These are phyloP conservation scores for Albizia julibrissin DNA, from an alignment of 306 rosid species.

Conservation along the genomic window DNA sequence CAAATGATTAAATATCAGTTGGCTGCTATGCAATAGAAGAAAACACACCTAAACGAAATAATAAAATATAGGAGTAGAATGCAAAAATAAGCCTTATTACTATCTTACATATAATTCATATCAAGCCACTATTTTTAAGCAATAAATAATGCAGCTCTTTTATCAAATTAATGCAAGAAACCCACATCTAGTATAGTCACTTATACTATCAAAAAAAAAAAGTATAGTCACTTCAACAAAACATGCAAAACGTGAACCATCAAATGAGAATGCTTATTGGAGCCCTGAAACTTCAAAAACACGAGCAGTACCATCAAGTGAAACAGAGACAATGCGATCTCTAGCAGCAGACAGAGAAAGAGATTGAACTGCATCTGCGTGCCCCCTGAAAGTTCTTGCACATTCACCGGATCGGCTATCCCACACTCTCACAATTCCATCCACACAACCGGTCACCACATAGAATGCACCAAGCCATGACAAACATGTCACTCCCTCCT, in stretches of 20 bases:
- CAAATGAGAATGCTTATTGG: constrained; percentile 27
- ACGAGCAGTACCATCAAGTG: constrained; percentile 74
- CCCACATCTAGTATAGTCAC: background rate
- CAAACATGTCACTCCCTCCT: constrained; percentile 85
- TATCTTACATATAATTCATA: too few species aligned
- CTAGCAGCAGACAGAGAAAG: constrained; percentile 62
- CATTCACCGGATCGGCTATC: constrained; percentile 84
- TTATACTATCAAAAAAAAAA: too few species aligned
- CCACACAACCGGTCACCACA: constrained; percentile 75
- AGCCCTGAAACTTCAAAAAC: constrained; percentile 69
- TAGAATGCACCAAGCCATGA: constrained; percentile 72
- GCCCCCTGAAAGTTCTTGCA: constrained; percentile 68
- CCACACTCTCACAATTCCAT: constrained; percentile 81
- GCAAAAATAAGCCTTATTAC: too few species aligned
- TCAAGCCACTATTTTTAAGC: too few species aligned
- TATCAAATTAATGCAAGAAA: too few species aligned
- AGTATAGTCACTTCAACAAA: background rate
- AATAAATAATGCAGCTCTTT: background rate
- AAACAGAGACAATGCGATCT: constrained; percentile 72
- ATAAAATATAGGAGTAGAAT: too few species aligned
- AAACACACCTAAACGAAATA: too few species aligned
- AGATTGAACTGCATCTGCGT: constrained; percentile 62
- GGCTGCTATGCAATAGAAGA: too few species aligned
- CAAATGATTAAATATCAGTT: too few species aligned
- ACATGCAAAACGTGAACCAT: background rate